These are phyloP conservation scores for Pestalotiopsis sp. DNA, from an alignment of 2,329 filamentous ascomycete genomes.

Conservation along the genomic window DNA sequence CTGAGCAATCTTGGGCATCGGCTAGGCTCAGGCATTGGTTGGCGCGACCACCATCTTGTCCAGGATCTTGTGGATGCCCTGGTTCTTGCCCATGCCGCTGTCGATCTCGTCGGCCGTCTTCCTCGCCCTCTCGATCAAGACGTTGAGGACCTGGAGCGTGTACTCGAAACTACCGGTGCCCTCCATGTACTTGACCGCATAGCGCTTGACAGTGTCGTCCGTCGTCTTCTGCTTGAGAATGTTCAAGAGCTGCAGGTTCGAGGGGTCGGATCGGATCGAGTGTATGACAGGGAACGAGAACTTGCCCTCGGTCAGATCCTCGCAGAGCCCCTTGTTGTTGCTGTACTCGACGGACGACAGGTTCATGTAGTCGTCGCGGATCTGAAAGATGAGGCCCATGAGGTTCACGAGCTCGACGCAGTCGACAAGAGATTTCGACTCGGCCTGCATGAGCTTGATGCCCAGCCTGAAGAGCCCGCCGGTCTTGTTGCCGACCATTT, in stretches of 20 bases:
- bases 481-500: slow-evolving; percentile 92
- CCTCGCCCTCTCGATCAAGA: slow-evolving; percentile 66
- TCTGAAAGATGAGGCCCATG: slow-evolving; percentile 85
- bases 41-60: slow-evolving; percentile 59
- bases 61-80: slow-evolving; percentile 66
- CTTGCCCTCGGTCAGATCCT: slow-evolving; percentile 96
- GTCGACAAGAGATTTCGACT: slow-evolving; percentile 60
- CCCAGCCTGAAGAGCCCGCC: slow-evolving; percentile 83
- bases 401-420: slow-evolving; percentile 84
- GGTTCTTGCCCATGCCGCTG: slow-evolving; percentile 55
- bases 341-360: slow-evolving; percentile 75
- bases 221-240: slow-evolving; percentile 89
- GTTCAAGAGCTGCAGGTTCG: slow-evolving; percentile 80
- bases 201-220: slow-evolving; percentile 86
- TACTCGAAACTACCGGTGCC: slow-evolving; percentile 88
- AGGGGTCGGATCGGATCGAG: slow-evolving; percentile 76
- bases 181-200: slow-evolving; percentile 91
- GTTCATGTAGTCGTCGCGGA: slow-evolving; percentile 93
- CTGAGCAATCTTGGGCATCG: background rate
- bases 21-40: background rate
- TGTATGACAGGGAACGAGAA: slow-evolving; percentile 97
- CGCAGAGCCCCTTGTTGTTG: slow-evolving; percentile 88
- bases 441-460: slow-evolving; percentile 86
- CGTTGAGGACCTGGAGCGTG: slow-evolving; percentile 66
- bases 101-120: slow-evolving; percentile 67